Conservation (phyloP, 306 rosid genomes). For the Abrus pulchellus region DNA sequence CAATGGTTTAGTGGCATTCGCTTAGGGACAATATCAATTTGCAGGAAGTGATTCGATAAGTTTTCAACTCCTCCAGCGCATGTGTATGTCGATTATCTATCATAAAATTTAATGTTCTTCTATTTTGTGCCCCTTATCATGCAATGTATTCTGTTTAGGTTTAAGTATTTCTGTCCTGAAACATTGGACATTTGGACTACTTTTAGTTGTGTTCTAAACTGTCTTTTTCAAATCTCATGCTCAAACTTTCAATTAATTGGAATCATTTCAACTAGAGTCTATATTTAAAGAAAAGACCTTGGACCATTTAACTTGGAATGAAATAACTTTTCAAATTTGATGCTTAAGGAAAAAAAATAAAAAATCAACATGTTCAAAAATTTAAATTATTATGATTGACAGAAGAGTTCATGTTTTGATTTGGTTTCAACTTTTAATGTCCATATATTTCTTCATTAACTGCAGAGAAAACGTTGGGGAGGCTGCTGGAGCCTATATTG, state of each 20-base stretch:
- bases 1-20: conserved; percentile 18
- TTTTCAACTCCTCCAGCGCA: background rate
- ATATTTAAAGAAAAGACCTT: background rate
- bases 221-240: background rate
- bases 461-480: conserved; percentile 86
- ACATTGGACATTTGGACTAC: background rate
- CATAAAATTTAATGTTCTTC: background rate
- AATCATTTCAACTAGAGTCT: background rate
- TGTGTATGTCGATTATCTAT: background rate
- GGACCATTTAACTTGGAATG: conserved; percentile 4
- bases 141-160: conserved; percentile 19
- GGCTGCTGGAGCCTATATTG: conserved; percentile 81
- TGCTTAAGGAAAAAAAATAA: background rate
- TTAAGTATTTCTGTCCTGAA: background rate
- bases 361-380: background rate
- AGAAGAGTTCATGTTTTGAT: conserved; percentile 30
- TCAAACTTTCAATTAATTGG: conserved; percentile 8
- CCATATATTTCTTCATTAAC: conserved; percentile 31
- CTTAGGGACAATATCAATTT: conserved; percentile 16
- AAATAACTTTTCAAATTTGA: conserved; percentile 3
- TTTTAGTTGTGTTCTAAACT: background rate
- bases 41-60: background rate
- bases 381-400: background rate
- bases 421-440: conserved; percentile 31
- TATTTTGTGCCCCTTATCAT: background rate